A percentile compares a stretch with the other conserved stretches of the same genome.
These are phyloP conservation scores for Stemphylium lycopersici DNA, from an alignment of 2,329 filamentous ascomycete species.

Conservation along the genomic window DNA sequence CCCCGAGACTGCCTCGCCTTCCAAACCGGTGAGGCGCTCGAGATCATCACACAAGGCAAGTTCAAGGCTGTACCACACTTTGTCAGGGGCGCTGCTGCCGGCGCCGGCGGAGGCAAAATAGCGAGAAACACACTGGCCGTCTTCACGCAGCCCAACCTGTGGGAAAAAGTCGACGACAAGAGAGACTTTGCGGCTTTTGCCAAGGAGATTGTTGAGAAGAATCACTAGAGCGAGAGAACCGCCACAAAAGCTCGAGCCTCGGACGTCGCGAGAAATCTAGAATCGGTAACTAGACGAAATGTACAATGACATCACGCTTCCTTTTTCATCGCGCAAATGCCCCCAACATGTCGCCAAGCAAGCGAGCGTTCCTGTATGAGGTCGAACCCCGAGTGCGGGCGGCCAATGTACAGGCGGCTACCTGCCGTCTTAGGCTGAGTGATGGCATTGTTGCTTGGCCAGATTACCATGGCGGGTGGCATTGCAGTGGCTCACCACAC, in stretches of 20 bases:
- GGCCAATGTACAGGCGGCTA: background rate
- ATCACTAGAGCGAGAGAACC: constrained; percentile 39
- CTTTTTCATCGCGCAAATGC: too few species aligned
- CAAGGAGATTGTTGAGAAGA: constrained; percentile 56
- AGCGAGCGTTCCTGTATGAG: too few species aligned
- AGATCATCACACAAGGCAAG: constrained; percentile 86
- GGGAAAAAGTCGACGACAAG: constrained; percentile 74
- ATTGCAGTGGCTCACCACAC: constrained; percentile 3
- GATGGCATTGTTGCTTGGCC: background rate
- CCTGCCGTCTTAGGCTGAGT: background rate
- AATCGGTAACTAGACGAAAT: too few species aligned
- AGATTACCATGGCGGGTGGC: background rate
- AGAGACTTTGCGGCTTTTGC: constrained; percentile 80
- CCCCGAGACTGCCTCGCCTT: constrained; percentile 92
- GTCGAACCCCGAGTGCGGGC: background rate
- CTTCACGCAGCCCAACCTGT: constrained; percentile 95
- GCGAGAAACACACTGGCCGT: constrained; percentile 85
- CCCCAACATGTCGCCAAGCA: too few species aligned
- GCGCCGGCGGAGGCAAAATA: constrained; percentile 57
- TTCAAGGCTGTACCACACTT: constrained; percentile 98
- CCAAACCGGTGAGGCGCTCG: constrained; percentile 90
- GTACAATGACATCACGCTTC: background rate
- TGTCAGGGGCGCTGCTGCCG: constrained; percentile 71
- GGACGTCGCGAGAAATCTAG: too few species aligned
- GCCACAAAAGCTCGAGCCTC: too few species aligned